Percentiles rank a stretch among this genome's conserved stretches.
phyloP scores from a whole-genome alignment of 2,329 filamentous ascomycete genomes.

The Claviceps quebecensis region DNA sequence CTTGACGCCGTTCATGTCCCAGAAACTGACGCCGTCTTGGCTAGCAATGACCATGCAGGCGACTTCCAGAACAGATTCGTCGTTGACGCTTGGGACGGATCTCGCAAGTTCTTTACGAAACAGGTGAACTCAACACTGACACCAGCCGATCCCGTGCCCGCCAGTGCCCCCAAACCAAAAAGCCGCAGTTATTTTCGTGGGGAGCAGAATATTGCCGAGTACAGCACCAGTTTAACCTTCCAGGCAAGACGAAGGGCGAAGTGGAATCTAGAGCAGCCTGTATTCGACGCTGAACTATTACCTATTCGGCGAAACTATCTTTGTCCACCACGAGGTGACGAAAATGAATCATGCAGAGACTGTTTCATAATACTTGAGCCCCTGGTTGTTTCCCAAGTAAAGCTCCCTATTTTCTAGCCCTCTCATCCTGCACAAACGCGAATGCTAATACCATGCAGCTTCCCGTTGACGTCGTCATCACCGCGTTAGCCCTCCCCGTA shows the following conservation, averaged over 20 bases:
- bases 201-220: conserved; percentile 60
- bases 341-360: conserved; percentile 26
- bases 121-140: conserved; percentile 42
- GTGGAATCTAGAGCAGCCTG: conserved; percentile 61
- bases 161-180: conserved; percentile 32
- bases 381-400: conserved; percentile 60
- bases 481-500: conserved; percentile 64
- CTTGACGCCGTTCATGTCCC: conserved; percentile 25
- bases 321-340: conserved; percentile 46
- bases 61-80: conserved; percentile 37
- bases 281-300: conserved; percentile 61
- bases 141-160: conserved; percentile 51
- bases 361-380: conserved; percentile 67
- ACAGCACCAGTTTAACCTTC: conserved; percentile 62
- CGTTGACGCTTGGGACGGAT: conserved; percentile 46
- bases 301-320: conserved; percentile 72
- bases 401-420: conserved; percentile 12
- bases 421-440: not conserved
- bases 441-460: conserved; percentile 32
- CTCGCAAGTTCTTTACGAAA: conserved; percentile 44
- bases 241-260: conserved; percentile 35
- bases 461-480: conserved; percentile 52
- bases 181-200: conserved; percentile 27
- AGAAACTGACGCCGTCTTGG: conserved; percentile 10
- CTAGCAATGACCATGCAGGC: not conserved